These are phyloP conservation scores for Ambrosia trifida DNA, from an alignment of 129 eudicot genomes.

Conservation along the genomic window DNA sequence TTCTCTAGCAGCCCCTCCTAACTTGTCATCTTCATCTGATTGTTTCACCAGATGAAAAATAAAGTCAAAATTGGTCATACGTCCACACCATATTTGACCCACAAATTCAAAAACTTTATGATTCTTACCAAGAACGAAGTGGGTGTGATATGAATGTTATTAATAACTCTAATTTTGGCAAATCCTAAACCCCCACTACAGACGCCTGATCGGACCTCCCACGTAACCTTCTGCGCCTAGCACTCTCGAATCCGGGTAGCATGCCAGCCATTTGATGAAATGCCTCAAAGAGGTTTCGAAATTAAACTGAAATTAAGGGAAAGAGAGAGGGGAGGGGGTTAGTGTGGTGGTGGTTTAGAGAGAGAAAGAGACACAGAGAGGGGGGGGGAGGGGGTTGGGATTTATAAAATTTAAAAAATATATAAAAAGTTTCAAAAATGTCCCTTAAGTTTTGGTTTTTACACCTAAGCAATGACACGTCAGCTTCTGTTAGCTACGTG, in stretches of 20 bases:
- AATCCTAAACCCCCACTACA: slow-evolving; percentile 24
- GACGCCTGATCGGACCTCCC: slow-evolving; percentile 32
- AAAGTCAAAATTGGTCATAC: neutral
- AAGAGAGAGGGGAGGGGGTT: too few relatives aligned
- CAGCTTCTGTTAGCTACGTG: too few relatives aligned
- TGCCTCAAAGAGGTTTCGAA: neutral
- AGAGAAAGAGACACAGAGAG: too few relatives aligned
- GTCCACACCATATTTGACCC: slow-evolving; percentile 3
- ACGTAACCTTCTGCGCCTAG: slow-evolving; percentile 43
- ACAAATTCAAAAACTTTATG: slow-evolving; percentile 11
- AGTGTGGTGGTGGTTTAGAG: too few relatives aligned
- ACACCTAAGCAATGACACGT: too few relatives aligned
- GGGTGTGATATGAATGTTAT: slow-evolving; percentile 33
- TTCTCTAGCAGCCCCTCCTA: slow-evolving; percentile 53
- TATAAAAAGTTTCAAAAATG: too few relatives aligned
- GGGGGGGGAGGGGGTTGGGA: too few relatives aligned
- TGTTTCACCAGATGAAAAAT: slow-evolving; percentile 34
- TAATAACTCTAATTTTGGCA: slow-evolving; percentile 12
- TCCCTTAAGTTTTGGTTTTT: too few relatives aligned
- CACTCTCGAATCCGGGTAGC: slow-evolving; percentile 59
- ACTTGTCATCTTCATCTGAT: slow-evolving; percentile 42
- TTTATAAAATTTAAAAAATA: too few relatives aligned
- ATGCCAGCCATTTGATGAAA: slow-evolving; percentile 48
- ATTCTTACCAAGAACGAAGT: slow-evolving; percentile 33
- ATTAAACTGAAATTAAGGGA: too few relatives aligned